Base-by-base conservation (phyloP, 2,329 filamentous ascomycete genomes). In the Colletotrichum tanaceti region DNA sequence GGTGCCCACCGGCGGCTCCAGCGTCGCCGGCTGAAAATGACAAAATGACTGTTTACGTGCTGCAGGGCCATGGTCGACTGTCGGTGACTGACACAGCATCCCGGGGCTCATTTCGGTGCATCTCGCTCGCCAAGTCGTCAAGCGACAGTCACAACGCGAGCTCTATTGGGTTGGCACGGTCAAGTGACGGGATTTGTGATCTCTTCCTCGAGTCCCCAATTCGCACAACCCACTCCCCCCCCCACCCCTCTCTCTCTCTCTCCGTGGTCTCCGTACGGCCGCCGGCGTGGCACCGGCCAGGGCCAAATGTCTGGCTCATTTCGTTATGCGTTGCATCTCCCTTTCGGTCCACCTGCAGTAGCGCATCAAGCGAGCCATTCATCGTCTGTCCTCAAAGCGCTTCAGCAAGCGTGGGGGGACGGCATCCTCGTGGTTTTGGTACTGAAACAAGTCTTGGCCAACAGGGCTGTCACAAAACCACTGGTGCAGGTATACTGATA, bases 21-120 rank as follows among this genome's bases (percentile, higher is more conserved):
- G 66, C 62, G 50, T 46, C 44, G 47, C 18, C 57, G 62, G 52
- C 50, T 22, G 60, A 68, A 52, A 54, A 39, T 39, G 20, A 35
- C 14, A 22, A 28, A 35, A 35, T 35, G 32, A 35, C 32, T 2
- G 32, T 35, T 35, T 35, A 7, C 9, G 32, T 10, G 3, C 32
- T 35, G 32, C 32, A 35, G 38, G 38, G 18, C 32, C 62, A 39
- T 61, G 43, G 54, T 62, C 61, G 65, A 55, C 61, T 68, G 62
- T 68, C 65, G 61, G 65, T 65, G 62, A 68, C 62, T 65, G 65
- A 60, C 62, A 68, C 49, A 66, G 38, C 22, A 44, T 44, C 65
- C 55, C 55, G 44, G 55, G 50, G 24, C 55, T 68, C 55, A 68
- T 68, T 68, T 68, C 66, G 66, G 66, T 65, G 62, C 62, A 61